A percentile compares a stretch with the other conserved stretches of the same genome.
Evolutionary conservation across 352 stramenopile genomes (phyloP).

Genomic region (Phytophthora ohioensis): DNA sequence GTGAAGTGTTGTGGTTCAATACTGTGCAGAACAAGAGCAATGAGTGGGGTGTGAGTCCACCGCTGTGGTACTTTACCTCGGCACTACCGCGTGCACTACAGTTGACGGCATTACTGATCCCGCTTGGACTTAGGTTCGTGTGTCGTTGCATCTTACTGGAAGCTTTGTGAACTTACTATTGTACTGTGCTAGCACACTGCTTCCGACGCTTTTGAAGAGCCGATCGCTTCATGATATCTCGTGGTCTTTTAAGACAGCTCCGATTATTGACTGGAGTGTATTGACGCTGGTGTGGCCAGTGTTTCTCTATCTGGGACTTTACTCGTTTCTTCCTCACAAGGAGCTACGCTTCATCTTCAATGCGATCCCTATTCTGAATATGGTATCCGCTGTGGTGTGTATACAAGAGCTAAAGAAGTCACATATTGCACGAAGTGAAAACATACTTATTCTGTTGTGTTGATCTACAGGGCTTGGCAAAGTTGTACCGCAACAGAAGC

Average conservation of each 20-base stretch:
- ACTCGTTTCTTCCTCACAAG: slow-evolving; percentile 98
- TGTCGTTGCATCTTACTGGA: not conserved
- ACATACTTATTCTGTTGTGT: slow-evolving; percentile 1
- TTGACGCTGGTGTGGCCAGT: slow-evolving; percentile 69
- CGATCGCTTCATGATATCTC: slow-evolving; percentile 56
- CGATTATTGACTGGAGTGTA: slow-evolving; percentile 64
- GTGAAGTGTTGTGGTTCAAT: slow-evolving; percentile 97
- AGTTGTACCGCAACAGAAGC: slow-evolving; percentile 66
- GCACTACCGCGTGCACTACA: slow-evolving; percentile 93
- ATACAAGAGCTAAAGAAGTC: not conserved
- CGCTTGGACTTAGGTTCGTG: slow-evolving; percentile 77
- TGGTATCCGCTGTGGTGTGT: slow-evolving; percentile 90
- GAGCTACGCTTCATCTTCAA: slow-evolving; percentile 99
- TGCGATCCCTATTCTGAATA: slow-evolving; percentile 96
- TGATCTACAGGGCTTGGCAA: slow-evolving; percentile 61
- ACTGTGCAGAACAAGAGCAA: slow-evolving; percentile 97
- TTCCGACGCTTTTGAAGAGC: slow-evolving; percentile 51
- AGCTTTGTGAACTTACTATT: not conserved
- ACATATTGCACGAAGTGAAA: not conserved
- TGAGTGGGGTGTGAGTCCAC: slow-evolving; percentile 97
- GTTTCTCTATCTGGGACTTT: slow-evolving; percentile 93
- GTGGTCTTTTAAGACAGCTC: slow-evolving; percentile 43
- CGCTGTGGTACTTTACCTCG: slow-evolving; percentile 96
- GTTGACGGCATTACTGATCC: slow-evolving; percentile 83
- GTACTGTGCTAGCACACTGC: slow-evolving; percentile 42